Base-by-base conservation (phyloP, 331 rosid genomes). In the Acacia concinna region DNA sequence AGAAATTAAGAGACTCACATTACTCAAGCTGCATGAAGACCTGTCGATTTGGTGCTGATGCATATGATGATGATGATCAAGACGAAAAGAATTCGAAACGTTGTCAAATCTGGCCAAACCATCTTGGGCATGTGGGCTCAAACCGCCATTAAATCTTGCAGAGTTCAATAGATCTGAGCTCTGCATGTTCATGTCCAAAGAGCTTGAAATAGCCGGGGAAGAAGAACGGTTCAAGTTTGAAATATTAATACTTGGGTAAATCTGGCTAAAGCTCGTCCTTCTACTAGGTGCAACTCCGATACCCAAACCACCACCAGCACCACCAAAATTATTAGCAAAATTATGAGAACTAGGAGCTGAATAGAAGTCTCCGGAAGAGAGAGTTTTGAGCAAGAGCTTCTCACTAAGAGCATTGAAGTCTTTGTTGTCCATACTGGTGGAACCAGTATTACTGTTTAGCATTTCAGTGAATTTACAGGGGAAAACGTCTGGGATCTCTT, bases 231-330 rank as follows among this genome's bases (percentile, higher is more conserved):
- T 88, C 73, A 88, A 80, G 85, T 79, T 89, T 41, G 97, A 89
- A 70, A 94, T 77, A 69, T 90, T 87, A 30, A 94, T 78, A 69
- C 89, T 91, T 0, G 98, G 98, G 77, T 91, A 89, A 68, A 94
- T 94, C 84, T 89, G 98, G 82, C 91, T 81, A 73, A 87, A 90
- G 71, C 75, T 87, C 35, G 90, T 89, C 80, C 91, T 81, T 28
- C 91, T 79, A 40, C 81, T 63, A 41, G 68, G 76, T 30, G 64
- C 8, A 3, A 2, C 30, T 68, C 54, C 73, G 54, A 68, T 13
- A 2, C 52, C 78, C 32, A 17, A 38, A 11, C 38, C 82, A 11
- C 38, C 82, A n/a, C 81, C 75, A 75, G 32, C 82, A 11, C 38
- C 84, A n/a, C 81, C 75, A 75, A 60, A 40, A 68, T 23, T 38